A percentile compares a stretch with the other conserved stretches of the same genome.
These are phyloP conservation scores for Myriosclerotinia curreyana DNA, from an alignment of 2,329 filamentous ascomycete genomes.

Conservation along the genomic window DNA sequence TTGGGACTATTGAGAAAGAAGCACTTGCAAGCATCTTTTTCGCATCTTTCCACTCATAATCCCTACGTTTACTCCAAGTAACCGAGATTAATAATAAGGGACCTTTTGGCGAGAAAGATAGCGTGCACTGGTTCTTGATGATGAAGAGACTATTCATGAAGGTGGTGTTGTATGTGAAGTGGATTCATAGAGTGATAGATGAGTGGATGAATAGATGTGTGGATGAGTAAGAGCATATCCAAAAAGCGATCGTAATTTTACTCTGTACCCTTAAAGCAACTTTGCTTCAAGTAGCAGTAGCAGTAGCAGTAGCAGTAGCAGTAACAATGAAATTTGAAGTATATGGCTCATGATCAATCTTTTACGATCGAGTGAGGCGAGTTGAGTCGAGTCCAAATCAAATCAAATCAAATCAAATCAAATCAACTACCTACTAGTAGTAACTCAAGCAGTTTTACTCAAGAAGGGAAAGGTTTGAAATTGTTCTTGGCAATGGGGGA, in stretches of 20 bases:
- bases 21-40: slow-evolving; percentile 15
- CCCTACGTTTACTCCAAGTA: slow-evolving; percentile 4
- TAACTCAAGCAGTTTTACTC: slow-evolving; percentile 20
- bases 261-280: slow-evolving; percentile 1
- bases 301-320: background rate
- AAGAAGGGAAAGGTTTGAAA: slow-evolving; percentile 10
- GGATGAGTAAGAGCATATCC: too few species aligned
- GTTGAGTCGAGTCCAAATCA: background rate
- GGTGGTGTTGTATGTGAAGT: slow-evolving; percentile 3
- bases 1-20: background rate
- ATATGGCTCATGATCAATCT: slow-evolving; percentile 4
- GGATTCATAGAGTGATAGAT: too few species aligned
- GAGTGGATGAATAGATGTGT: too few species aligned
- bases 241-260: background rate
- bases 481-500: slow-evolving; percentile 11
- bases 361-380: too few species aligned
- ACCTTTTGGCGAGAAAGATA: slow-evolving; percentile 1
- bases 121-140: too few species aligned
- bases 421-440: too few species aligned
- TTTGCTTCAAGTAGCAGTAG: background rate
- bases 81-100: slow-evolving; percentile 12
- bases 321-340: background rate
- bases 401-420: slow-evolving; percentile 1
- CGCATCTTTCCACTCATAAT: slow-evolving; percentile 4
- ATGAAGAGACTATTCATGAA: too few species aligned